phyloP scores from a whole-genome alignment of 352 stramenopile species.

The Thraustotheca clavata region DNA sequence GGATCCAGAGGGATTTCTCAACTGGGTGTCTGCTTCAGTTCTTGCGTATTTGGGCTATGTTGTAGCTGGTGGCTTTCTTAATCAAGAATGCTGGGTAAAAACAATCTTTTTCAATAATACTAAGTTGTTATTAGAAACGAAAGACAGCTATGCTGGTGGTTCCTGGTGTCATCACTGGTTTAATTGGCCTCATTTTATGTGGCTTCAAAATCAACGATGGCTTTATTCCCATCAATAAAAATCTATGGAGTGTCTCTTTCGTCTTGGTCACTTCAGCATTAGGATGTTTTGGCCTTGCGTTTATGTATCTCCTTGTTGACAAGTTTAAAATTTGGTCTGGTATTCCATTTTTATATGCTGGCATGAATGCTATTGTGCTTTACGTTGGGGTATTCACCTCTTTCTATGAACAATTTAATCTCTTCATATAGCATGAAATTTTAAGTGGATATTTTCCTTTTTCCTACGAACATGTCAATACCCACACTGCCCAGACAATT shows the following conservation, averaged over 20 bases:
- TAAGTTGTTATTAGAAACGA: not conserved
- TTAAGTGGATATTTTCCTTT: not conserved
- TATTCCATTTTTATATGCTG: conserved; percentile 34
- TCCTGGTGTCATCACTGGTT: not conserved
- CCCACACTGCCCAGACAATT: not conserved
- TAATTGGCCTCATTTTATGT: not conserved
- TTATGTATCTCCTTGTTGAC: conserved; percentile 27
- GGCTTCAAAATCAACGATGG: conserved; percentile 12
- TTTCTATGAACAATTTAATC: not conserved
- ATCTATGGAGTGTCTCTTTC: conserved; percentile 73
- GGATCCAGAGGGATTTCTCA: conserved; percentile 72
- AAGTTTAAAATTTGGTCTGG: conserved; percentile 21
- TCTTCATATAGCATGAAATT: not conserved
- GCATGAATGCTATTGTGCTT: conserved; percentile 65
- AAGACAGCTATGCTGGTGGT: not conserved
- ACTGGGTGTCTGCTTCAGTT: conserved; percentile 56
- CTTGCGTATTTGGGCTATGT: conserved; percentile 63
- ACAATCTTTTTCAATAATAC: not conserved
- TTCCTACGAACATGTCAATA: not conserved
- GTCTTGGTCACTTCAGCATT: conserved; percentile 39
- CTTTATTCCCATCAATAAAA: conserved; percentile 75
- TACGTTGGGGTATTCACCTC: conserved; percentile 48
- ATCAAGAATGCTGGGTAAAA: not conserved
- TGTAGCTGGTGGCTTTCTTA: conserved; percentile 28
- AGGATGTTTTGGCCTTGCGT: conserved; percentile 26